Evolutionary conservation across 2,329 filamentous ascomycete genomes (phyloP).

Genomic region (Aspergillus versicolor): DNA sequence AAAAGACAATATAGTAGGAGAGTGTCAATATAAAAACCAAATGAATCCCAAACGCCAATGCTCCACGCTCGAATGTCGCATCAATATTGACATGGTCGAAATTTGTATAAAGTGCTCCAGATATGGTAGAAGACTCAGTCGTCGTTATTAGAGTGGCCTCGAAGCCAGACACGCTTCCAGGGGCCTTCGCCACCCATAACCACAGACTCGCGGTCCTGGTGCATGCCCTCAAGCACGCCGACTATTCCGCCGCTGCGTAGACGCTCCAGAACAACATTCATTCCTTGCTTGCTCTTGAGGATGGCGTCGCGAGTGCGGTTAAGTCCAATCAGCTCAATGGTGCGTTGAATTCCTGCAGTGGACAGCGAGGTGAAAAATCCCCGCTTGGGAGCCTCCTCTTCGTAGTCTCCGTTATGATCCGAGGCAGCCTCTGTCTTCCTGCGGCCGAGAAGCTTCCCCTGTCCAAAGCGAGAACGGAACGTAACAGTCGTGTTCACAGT

Average conservation of each 20-base stretch:
- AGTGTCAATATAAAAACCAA: constrained; percentile 19
- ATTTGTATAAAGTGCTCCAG: not conserved
- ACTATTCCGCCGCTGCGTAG: constrained; percentile 66
- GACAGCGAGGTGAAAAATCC: constrained; percentile 61
- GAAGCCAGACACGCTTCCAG: constrained; percentile 44
- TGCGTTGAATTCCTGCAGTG: constrained; percentile 60
- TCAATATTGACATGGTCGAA: constrained; percentile 12
- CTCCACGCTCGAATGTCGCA: constrained; percentile 27
- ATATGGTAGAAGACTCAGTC: constrained; percentile 18
- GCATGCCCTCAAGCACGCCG: constrained; percentile 69
- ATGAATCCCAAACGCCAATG: constrained; percentile 23
- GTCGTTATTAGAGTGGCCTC: constrained; percentile 34
- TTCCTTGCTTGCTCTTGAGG: constrained; percentile 63
- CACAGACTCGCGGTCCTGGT: constrained; percentile 54
- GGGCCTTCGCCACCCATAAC: constrained; percentile 38
- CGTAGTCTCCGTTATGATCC: constrained; percentile 41
- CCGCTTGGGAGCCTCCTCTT: constrained; percentile 53
- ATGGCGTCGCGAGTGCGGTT: constrained; percentile 61
- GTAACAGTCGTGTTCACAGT: constrained; percentile 62
- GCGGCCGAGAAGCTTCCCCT: constrained; percentile 51
- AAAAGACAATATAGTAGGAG: constrained; percentile 18
- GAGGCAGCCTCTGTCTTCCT: constrained; percentile 37
- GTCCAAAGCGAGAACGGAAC: constrained; percentile 60
- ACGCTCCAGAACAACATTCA: constrained; percentile 65
- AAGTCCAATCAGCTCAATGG: constrained; percentile 62